Percentiles rank a stretch among this genome's conserved stretches.
Evolutionary conservation across 768 basidiomycete species (phyloP).

Genomic region (Calocybe indica): DNA sequence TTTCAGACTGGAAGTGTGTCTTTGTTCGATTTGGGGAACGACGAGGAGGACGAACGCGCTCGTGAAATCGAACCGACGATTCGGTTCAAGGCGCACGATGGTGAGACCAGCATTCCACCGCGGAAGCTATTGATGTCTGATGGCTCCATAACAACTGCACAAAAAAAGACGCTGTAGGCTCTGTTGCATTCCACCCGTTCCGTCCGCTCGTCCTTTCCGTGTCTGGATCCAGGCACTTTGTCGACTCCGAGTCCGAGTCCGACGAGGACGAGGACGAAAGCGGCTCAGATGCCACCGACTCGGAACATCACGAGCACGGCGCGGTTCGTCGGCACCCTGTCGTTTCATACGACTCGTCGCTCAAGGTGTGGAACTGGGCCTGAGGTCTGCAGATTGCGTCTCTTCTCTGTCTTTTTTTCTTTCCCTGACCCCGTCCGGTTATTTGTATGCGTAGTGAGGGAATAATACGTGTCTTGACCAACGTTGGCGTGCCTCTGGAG

Average conservation of each 20-base stretch:
- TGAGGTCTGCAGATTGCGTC: no score
- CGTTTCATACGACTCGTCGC: no score
- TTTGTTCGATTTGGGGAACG: slow-evolving; percentile 46
- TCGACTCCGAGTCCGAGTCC: slow-evolving; percentile 14
- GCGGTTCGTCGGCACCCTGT: no score
- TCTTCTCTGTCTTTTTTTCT: no score
- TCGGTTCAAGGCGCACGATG: slow-evolving; percentile 18
- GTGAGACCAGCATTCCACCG: slow-evolving; percentile 53
- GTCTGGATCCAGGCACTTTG: slow-evolving; percentile 78
- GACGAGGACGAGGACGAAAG: slow-evolving; percentile 11
- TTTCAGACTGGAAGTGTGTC: slow-evolving; percentile 52
- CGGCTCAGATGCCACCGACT: no score
- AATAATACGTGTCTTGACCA: no score
- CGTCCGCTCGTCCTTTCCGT: slow-evolving; percentile 52
- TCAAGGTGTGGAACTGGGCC: no score
- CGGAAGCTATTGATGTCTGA: slow-evolving; percentile 18
- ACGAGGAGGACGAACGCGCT: slow-evolving; percentile 2
- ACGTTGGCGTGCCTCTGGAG: no score
- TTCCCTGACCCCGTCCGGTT: no score
- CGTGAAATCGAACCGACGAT: slow-evolving; percentile 6
- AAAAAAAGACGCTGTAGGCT: slow-evolving; percentile 64
- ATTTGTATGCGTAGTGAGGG: no score
- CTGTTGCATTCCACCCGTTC: slow-evolving; percentile 68
- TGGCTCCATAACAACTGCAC: neutral
- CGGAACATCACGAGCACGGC: no score